phyloP scores from a whole-genome alignment of 148 eudicot genomes.

The Hydrangea macrophylla region DNA sequence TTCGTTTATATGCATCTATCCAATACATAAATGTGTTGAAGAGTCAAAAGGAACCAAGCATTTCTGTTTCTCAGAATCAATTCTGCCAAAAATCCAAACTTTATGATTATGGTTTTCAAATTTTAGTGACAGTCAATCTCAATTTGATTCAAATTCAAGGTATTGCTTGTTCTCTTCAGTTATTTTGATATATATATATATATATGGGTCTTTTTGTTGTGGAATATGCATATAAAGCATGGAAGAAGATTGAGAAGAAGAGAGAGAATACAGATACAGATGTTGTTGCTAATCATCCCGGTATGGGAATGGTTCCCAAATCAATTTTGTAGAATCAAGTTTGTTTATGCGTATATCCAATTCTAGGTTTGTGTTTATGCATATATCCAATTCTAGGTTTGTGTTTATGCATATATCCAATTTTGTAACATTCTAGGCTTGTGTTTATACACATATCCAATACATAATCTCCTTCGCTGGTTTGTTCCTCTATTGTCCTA shows the following conservation, averaged over 20 bases:
- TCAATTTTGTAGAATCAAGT: too few species aligned
- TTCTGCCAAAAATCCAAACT: conserved; percentile 1
- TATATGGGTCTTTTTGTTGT: not conserved
- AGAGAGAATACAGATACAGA: conserved; percentile 42
- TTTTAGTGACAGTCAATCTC: not conserved
- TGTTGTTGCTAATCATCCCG: conserved; percentile 26
- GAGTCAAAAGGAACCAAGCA: conserved; percentile 10
- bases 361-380: too few species aligned
- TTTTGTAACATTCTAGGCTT: too few species aligned
- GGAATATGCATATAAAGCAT: not conserved
- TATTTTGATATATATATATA: not conserved
- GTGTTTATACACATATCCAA: too few species aligned
- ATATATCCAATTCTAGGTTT: too few species aligned
- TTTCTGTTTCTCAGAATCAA: conserved; percentile 6
- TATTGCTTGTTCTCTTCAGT: not conserved
- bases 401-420: too few species aligned
- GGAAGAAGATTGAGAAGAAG: conserved; percentile 24
- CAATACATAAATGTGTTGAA: conserved; percentile 14
- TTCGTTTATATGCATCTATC: not conserved
- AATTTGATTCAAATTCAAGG: conserved; percentile 6
- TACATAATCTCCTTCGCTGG: too few species aligned
- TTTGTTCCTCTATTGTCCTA: too few species aligned
- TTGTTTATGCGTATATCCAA: too few species aligned
- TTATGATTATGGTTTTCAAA: not conserved
- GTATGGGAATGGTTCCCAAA: conserved; percentile 32